Conservation (phyloP, 1,284 basidiomycete species). For the Inonotus obliquus region DNA sequence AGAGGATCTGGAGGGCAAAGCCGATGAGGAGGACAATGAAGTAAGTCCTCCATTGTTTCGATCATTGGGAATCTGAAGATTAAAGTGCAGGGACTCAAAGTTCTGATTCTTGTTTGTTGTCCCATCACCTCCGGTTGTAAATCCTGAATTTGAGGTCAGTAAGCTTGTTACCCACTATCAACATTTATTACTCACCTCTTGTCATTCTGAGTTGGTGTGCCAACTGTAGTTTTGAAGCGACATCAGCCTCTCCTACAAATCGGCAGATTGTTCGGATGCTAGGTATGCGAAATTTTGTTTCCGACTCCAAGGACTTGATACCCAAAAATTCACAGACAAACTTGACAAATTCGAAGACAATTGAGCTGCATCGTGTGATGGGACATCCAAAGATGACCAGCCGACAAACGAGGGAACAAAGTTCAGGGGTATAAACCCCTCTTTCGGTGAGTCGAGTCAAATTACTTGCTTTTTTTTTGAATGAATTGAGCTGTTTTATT, state of each 20-base stretch:
- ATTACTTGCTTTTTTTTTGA: neutral
- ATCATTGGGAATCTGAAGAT: neutral
- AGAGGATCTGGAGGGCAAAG: neutral
- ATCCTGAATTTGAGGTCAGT: neutral
- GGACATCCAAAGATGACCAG: neutral
- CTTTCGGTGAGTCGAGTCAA: neutral
- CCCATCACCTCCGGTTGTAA: slow-evolving; percentile 17
- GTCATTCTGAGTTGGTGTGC: neutral
- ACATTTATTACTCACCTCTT: neutral
- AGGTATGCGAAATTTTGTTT: neutral
- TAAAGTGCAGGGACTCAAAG: neutral
- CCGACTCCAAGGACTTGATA: neutral
- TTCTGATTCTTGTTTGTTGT: slow-evolving; percentile 15
- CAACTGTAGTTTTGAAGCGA: neutral
- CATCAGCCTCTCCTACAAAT: neutral
- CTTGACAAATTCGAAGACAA: neutral
- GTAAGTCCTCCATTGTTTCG: too few species aligned
- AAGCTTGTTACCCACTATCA: neutral
- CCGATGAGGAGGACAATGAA: too few species aligned
- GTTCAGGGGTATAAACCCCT: neutral
- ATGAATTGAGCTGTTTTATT: neutral
- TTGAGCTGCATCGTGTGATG: neutral
- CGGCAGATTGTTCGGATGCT: neutral
- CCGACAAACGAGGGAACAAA: neutral
- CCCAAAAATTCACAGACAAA: neutral